These are phyloP conservation scores for Podochytrium sp. DNA, from an alignment of 192 early-diverging fungal species.

Conservation along the genomic window DNA sequence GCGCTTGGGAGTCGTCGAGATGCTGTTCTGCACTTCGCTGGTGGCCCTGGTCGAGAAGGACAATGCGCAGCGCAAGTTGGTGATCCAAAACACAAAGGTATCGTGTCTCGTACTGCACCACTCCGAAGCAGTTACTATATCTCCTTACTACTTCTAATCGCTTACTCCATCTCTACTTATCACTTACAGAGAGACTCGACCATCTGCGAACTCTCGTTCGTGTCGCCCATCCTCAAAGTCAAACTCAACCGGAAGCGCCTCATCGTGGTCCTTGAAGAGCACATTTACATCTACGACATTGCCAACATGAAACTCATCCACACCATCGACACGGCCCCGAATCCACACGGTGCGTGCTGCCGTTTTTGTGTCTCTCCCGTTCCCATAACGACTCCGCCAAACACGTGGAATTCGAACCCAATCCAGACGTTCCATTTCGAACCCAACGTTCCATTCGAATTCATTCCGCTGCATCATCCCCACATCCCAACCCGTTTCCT, in stretches of 20 bases:
- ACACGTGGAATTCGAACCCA: no score
- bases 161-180: no score
- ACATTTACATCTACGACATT: slow-evolving; percentile 98
- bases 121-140: not conserved
- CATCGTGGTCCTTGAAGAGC: slow-evolving; percentile 93
- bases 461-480: no score
- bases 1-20: slow-evolving; percentile 74
- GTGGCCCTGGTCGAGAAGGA: slow-evolving; percentile 91
- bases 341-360: slow-evolving; percentile 71
- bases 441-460: no score
- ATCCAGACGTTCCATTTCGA: no score
- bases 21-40: slow-evolving; percentile 96
- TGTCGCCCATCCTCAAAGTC: slow-evolving; percentile 89
- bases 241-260: slow-evolving; percentile 94
- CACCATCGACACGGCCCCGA: slow-evolving; percentile 93
- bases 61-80: slow-evolving; percentile 83
- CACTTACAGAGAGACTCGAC: slow-evolving; percentile 86
- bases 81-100: slow-evolving; percentile 97
- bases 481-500: no score
- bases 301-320: slow-evolving; percentile 97
- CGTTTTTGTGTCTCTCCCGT: not conserved
- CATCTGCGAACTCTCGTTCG: slow-evolving; percentile 96
- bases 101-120: not conserved
- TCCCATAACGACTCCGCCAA: no score
- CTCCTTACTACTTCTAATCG: not conserved